phyloP scores from a whole-genome alignment of 306 rosid species.

The Potentilla sterilis region DNA sequence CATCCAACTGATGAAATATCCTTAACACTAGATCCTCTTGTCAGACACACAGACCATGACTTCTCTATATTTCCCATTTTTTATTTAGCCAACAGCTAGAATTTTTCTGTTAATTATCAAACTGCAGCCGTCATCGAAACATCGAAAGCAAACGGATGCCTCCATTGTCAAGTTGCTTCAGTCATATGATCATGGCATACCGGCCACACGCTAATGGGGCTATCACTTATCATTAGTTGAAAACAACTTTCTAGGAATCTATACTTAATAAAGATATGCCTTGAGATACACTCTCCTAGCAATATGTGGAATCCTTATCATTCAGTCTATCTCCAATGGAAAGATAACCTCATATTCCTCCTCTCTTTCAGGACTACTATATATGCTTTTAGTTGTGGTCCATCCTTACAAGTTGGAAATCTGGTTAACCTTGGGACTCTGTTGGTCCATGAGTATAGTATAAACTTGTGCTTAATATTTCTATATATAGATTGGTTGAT shows the following conservation, averaged over 20 bases:
- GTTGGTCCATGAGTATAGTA: conserved; percentile 5
- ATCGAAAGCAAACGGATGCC: conserved; percentile 21
- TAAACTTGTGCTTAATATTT: neutral
- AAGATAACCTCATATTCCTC: conserved; percentile 40
- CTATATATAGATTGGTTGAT: neutral
- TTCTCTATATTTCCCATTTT: neutral
- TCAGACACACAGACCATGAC: neutral
- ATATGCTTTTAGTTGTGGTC: conserved; percentile 36
- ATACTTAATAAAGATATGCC: conserved; percentile 33
- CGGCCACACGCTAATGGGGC: conserved; percentile 40
- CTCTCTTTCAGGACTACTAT: conserved; percentile 26
- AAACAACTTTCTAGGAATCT: conserved; percentile 52
- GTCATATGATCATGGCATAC: conserved; percentile 39
- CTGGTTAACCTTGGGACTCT: conserved; percentile 19
- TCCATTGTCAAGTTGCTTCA: conserved; percentile 38
- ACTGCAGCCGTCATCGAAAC: conserved; percentile 5
- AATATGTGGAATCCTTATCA: conserved; percentile 52
- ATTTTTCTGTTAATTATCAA: neutral
- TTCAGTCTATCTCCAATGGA: conserved; percentile 36
- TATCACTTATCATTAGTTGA: conserved; percentile 60
- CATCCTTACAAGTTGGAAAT: conserved; percentile 36
- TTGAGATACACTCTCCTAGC: conserved; percentile 33
- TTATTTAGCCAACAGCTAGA: neutral
- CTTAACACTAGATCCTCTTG: conserved; percentile 1
- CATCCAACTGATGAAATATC: neutral